Evolutionary conservation across 495 filamentous ascomycete genomes (phyloP), one percentile per base, ranked within the genome.

Genomic region (Xylaria longipes): DNA sequence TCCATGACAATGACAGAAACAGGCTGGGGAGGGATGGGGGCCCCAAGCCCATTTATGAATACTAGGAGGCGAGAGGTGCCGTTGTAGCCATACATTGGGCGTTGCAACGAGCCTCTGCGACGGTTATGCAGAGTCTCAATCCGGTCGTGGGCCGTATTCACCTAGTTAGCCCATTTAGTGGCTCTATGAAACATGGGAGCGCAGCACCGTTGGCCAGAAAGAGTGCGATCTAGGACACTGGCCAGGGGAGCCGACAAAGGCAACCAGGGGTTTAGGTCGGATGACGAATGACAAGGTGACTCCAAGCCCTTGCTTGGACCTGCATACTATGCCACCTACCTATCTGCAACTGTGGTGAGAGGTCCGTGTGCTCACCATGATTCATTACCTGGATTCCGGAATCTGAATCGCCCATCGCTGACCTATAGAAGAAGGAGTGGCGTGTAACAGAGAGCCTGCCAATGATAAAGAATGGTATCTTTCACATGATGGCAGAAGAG

Each of bases 161-260:
- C 29, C 48, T 27, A 39, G 65, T 29, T 35, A 41, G 65, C 31
- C 48, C 14, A 37, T 56, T 45, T 71, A 71, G 50, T 46, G 56
- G 43, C 45, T 54, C 58, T 46, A 71, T 71, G 69, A 71, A 71
- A 71, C 69, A 66, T 65, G 62, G 62, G 29, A 64, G 54, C 52
- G 39, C 27, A 71, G 41, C 69, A 48, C 50, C 50, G 61, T 65
- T 71, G 39, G 46, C 35, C 50, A 35, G 61, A 60, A 60, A 66
- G 14, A 61, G 50, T 48, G 35, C 48, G 31, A 65, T 65, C 48
- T 58, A 56, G 43, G 69, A 48, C 62, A 31, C 1, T 12, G 29
- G 35, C 25, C 61, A 65, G 62, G 50, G 61, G 69, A 48, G 27
- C 62, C 22, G 22, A 65, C 39, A 65, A 46, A 65, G 62, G 41